A percentile compares a stretch with the other conserved stretches of the same genome.
These are phyloP conservation scores for Fraxinus sp. DNA, from an alignment of 305 asterid species.

Conservation along the genomic window DNA sequence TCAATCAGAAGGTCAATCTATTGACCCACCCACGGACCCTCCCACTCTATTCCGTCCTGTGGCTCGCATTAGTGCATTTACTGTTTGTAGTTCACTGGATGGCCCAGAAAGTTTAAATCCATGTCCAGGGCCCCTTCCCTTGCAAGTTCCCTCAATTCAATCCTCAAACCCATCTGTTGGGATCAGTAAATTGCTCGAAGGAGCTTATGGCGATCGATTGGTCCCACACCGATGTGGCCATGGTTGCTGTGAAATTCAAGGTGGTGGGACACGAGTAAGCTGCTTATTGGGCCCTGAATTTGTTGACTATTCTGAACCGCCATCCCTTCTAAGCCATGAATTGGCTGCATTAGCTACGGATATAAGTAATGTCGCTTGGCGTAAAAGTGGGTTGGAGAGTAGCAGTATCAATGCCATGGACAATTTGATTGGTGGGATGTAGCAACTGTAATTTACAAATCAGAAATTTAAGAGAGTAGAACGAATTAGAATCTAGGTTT, in stretches of 20 bases:
- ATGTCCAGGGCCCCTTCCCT: slow-evolving; percentile 32
- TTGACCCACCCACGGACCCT: slow-evolving; percentile 34
- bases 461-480: slow-evolving; percentile 26
- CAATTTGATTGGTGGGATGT: slow-evolving; percentile 33
- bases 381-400: slow-evolving; percentile 67
- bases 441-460: slow-evolving; percentile 29
- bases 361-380: slow-evolving; percentile 84
- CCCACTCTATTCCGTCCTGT: slow-evolving; percentile 57
- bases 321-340: slow-evolving; percentile 63
- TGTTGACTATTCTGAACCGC: slow-evolving; percentile 60
- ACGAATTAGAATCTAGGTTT: slow-evolving; percentile 28
- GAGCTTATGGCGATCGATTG: slow-evolving; percentile 38
- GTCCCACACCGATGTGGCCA: slow-evolving; percentile 79
- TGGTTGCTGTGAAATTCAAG: slow-evolving; percentile 60
- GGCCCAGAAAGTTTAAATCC: slow-evolving; percentile 41
- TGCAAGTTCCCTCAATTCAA: slow-evolving; percentile 30
- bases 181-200: slow-evolving; percentile 47
- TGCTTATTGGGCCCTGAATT: slow-evolving; percentile 80
- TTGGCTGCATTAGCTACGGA: slow-evolving; percentile 83
- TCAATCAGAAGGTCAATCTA: slow-evolving; percentile 38
- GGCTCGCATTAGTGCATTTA: slow-evolving; percentile 71
- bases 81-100: slow-evolving; percentile 39
- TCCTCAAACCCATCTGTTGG: slow-evolving; percentile 39
- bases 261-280: slow-evolving; percentile 11
- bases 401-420: slow-evolving; percentile 42